Evolutionary conservation across 257 asterid genomes (phyloP).

Genomic region (Lycium ferocissimum): DNA sequence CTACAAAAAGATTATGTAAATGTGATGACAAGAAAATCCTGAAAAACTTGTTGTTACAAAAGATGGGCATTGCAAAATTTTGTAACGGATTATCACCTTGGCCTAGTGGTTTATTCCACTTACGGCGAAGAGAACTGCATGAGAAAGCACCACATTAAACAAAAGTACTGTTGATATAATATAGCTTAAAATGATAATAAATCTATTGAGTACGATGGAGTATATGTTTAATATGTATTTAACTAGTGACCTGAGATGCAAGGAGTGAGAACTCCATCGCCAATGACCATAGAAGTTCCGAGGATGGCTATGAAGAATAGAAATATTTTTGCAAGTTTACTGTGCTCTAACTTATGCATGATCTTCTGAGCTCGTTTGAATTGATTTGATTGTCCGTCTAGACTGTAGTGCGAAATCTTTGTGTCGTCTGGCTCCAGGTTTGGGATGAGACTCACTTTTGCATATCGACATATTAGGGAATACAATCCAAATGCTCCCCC

Average conservation of each 20-base stretch:
- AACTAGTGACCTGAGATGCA: conserved; percentile 62
- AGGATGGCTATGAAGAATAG: conserved; percentile 67
- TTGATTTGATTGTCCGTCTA: conserved; percentile 56
- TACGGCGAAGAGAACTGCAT: conserved; percentile 68
- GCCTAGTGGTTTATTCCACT: conserved; percentile 54
- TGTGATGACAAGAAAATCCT: no score
- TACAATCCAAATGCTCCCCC: conserved; percentile 86
- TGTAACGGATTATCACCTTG: not conserved
- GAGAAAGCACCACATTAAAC: not conserved
- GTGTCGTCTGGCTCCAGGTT: conserved; percentile 68
- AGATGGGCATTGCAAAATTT: not conserved
- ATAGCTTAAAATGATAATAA: not conserved
- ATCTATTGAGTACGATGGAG: not conserved
- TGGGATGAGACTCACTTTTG: conserved; percentile 68
- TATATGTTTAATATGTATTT: not conserved
- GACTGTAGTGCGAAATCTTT: conserved; percentile 58
- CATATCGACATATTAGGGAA: conserved; percentile 69
- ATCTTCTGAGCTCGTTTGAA: conserved; percentile 52
- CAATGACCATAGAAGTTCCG: conserved; percentile 92
- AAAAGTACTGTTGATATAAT: not conserved
- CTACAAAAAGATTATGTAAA: not conserved
- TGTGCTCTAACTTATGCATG: conserved; percentile 60
- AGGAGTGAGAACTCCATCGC: conserved; percentile 85
- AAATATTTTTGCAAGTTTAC: conserved; percentile 51
- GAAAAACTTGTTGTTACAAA: not conserved